Evolutionary conservation across 2,329 filamentous ascomycete genomes (phyloP), one percentile per base, ranked within the genome.

Genomic region (Aciculosporium take): DNA sequence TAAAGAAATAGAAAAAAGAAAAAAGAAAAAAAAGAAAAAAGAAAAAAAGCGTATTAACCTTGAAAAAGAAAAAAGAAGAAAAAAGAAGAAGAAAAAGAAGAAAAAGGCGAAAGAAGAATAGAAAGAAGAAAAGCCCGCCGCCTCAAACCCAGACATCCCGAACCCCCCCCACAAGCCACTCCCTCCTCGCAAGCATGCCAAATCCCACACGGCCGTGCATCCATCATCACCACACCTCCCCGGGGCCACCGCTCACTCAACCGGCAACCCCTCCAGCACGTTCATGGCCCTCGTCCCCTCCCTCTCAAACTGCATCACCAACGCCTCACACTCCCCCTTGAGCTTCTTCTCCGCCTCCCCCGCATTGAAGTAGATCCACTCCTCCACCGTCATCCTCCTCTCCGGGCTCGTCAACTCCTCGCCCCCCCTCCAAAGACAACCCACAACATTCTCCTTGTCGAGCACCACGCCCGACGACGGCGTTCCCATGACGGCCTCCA

Each of bases 311-410:
- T 74, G 68, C 45, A 71, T 74, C 5, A 98, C 85, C 59, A 94
- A 74, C 21, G 76, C 66, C 65, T 96, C 89, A 54, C 87, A 94
- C 56, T 93, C 83, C 28, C 71, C 65, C 54, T 80, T 81, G 42
- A 98, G 66, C 57, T 78, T 80, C 60, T 79, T 76, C 65, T 96
- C 88, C 0, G 84, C 86, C 55, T 80, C 69, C 46, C 73, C 72
- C 0, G 91, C 91, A 50, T 91, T 88, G 61, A 80, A 74, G 44
- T 79, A 68, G 30, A 98, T 82, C 86, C 89, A 98, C 59, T 95
- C 79, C 58, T 94, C 86, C 0, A 96, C 85, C 5, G 79, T 89
- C 88, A 98, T 94, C 29, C 72, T 68, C 66, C 82, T 87, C 65
- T 96, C 91, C 0, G 79, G 74, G 40, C 72, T 82, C 2, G 74